These are phyloP conservation scores for Hibiscus mutabilis DNA, from an alignment of 345 rosid genomes.

Conservation along the genomic window DNA sequence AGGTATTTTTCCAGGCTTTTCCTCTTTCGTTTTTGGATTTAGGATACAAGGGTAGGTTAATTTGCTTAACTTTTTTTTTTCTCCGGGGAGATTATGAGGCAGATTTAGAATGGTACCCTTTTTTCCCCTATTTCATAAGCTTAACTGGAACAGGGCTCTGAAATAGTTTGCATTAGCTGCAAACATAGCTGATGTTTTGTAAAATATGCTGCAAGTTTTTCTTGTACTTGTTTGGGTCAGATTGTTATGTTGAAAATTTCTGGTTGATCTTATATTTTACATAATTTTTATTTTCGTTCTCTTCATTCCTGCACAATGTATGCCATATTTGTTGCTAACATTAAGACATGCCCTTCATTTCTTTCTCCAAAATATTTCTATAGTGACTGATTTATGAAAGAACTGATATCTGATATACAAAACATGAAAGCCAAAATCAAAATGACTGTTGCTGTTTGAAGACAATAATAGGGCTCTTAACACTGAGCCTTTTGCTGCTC, in stretches of 20 bases:
- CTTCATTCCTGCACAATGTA: neutral
- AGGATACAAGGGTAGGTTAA: neutral
- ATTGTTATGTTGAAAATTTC: neutral
- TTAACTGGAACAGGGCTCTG: neutral
- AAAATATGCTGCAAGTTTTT: neutral
- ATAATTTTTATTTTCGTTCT: neutral
- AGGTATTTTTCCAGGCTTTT: neutral
- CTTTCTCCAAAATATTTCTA: no score
- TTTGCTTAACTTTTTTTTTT: neutral
- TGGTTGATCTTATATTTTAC: neutral
- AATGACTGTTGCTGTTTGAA: neutral
- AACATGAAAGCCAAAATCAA: neutral
- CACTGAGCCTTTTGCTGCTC: neutral
- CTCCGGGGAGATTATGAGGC: neutral
- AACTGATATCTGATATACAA: neutral
- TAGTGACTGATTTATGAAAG: neutral
- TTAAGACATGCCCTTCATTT: no score
- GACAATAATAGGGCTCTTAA: conserved; percentile 6
- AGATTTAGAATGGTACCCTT: neutral
- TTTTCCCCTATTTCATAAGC: neutral
- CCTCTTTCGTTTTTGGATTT: neutral
- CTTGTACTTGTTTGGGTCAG: neutral
- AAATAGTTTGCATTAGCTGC: neutral
- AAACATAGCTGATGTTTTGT: neutral
- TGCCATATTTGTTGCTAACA: neutral